phyloP scores from a whole-genome alignment of 2,329 filamentous ascomycete genomes.

The Pseudogymnoascus destructans region DNA sequence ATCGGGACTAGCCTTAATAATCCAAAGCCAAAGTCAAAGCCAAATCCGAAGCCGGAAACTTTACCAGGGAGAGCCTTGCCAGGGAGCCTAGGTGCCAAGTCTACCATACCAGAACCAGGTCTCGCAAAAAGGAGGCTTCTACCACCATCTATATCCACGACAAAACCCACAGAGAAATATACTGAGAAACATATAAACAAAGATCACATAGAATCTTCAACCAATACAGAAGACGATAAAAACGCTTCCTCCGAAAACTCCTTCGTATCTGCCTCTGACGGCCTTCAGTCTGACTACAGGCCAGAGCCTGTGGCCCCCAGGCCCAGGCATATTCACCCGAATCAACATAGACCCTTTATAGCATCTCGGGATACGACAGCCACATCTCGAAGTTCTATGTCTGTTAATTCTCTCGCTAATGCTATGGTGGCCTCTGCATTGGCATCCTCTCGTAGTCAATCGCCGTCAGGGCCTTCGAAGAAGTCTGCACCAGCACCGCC shows the following conservation, averaged over 20 bases:
- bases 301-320: background rate
- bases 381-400: slow-evolving; percentile 27
- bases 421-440: slow-evolving; percentile 66
- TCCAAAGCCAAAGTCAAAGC: slow-evolving; percentile 21
- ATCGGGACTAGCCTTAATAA: background rate
- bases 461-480: slow-evolving; percentile 23
- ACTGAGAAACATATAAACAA: background rate
- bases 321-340: background rate
- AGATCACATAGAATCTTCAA: background rate
- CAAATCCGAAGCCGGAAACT: slow-evolving; percentile 16
- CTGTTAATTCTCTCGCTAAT: slow-evolving; percentile 53
- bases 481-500: slow-evolving; percentile 22
- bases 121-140: background rate
- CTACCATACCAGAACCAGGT: background rate
- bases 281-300: slow-evolving; percentile 1
- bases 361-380: background rate
- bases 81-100: background rate
- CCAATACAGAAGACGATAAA: slow-evolving; percentile 14
- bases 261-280: slow-evolving; percentile 25
- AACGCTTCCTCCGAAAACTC: slow-evolving; percentile 24
- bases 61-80: background rate
- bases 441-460: slow-evolving; percentile 44
- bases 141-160: background rate
- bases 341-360: background rate
- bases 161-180: background rate